Conservation (phyloP, 192 early-diverging fungal genomes). For the Diversispora eburnea region DNA sequence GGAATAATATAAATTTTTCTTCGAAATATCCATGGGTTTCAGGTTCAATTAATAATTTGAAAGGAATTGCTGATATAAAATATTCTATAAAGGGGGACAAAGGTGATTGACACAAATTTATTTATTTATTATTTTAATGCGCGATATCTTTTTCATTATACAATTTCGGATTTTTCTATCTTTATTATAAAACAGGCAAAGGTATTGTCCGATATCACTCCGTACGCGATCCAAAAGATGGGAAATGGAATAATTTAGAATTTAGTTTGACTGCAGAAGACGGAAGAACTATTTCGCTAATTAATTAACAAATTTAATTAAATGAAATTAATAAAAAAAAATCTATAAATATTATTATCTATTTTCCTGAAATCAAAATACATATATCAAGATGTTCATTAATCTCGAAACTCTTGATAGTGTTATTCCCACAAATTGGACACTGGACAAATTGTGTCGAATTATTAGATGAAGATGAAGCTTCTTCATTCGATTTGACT, state of each 20-base stretch:
- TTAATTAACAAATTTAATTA: neutral
- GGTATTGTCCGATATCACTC: slow-evolving; percentile 26
- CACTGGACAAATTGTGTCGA: slow-evolving; percentile 27
- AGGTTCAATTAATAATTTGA: slow-evolving; percentile 59
- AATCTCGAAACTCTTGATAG: slow-evolving; percentile 29
- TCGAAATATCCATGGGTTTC: slow-evolving; percentile 58
- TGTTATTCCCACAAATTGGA: slow-evolving; percentile 29
- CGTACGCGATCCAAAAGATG: neutral
- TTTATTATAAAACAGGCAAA: slow-evolving; percentile 8
- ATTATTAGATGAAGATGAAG: neutral
- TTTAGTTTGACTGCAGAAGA: slow-evolving; percentile 27
- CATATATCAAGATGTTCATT: slow-evolving; percentile 42
- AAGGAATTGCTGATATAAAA: slow-evolving; percentile 53
- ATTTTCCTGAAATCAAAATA: slow-evolving; percentile 25
- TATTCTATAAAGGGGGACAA: slow-evolving; percentile 51
- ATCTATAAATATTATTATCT: neutral
- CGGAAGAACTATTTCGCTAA: slow-evolving; percentile 15
- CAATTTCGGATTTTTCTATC: no score
- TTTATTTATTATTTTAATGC: no score
- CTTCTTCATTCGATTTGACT: neutral
- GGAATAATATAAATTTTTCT: slow-evolving; percentile 52
- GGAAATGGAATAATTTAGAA: slow-evolving; percentile 16
- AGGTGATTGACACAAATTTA: slow-evolving; percentile 26
- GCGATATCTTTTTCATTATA: no score
- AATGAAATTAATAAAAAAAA: no score